Evolutionary conservation across 805 yeast species (phyloP), one percentile per base, ranked within the genome.

Genomic region (Metschnikowia henanensis): DNA sequence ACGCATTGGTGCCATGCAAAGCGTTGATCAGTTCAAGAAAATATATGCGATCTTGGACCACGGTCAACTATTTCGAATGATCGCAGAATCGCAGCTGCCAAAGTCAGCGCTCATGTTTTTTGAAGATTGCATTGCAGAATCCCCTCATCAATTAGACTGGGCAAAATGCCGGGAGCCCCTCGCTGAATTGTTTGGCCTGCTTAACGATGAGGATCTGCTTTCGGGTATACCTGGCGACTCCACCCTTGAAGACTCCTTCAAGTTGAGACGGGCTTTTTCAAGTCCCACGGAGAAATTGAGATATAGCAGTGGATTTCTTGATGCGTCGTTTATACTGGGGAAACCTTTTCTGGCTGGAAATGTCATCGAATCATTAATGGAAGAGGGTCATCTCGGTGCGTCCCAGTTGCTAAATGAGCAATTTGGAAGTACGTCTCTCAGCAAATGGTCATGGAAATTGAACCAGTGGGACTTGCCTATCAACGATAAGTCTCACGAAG

Each of bases 391-490:
- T 44, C 64, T 68, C 46, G 87, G 90, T 0, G 52, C 83, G 1
- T 75, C 91, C 0, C 70, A 68, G 26, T 50, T 79, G n/a, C 60
- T 74, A 7, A 61, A 65, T 30, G 61, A 64, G 8, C 52, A 49
- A n/a, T 25, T 50, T 4, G 31, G 33, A 12, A 39, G 49, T 2
- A 58, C 56, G 4, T 18, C 20, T 18, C 59, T 60, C 19, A 45
- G 62, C 1, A 80, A 77, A 45, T 82, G 89, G 79, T 77, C 82
- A 1, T 84, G 96, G 89, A 85, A 85, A 56, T 62, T 91, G 31
- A 77, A 75, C 33, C 77, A 79, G 38, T 91, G 97, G 97, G 84
- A 84, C 41, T 47, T 86, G 1, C 87, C 95, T 0, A 48, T 58
- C 0, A 72, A 82, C 1, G 58, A 56, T 2, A 50, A 46, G 0